phyloP scores from a whole-genome alignment of 768 basidiomycete species.

The Leccinum subgranulosum region DNA sequence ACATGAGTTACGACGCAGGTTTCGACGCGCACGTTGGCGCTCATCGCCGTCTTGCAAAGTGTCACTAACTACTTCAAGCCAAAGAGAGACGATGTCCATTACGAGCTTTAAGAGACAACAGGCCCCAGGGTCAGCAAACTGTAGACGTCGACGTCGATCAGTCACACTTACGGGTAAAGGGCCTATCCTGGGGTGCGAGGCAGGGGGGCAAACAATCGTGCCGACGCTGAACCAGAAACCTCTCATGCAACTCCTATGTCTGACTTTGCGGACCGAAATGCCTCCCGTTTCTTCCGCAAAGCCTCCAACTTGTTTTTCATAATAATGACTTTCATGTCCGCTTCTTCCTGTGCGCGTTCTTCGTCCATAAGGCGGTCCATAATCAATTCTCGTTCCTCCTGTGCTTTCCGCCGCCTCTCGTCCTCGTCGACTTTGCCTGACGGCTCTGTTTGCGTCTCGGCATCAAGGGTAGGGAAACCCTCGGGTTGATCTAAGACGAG shows the following conservation, averaged over 20 bases:
- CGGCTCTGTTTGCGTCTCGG: slow-evolving; percentile 16
- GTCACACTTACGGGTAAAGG: not conserved
- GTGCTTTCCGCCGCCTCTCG: slow-evolving; percentile 49
- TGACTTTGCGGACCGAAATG: not conserved
- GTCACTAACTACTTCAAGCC: not conserved
- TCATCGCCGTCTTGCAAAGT: not conserved
- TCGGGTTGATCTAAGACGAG: slow-evolving; percentile 40
- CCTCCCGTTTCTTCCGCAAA: slow-evolving; percentile 46
- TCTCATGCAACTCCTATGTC: not conserved
- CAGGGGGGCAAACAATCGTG: not conserved
- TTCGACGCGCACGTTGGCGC: not conserved
- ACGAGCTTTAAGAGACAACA: not conserved
- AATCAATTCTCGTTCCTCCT: slow-evolving; percentile 78
- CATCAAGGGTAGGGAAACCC: slow-evolving; percentile 46
- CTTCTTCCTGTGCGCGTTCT: slow-evolving; percentile 61
- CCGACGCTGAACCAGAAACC: not conserved
- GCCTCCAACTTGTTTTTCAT: slow-evolving; percentile 68
- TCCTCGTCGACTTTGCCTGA: slow-evolving; percentile 29
- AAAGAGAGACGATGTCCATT: not conserved
- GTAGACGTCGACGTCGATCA: not conserved
- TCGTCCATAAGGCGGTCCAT: slow-evolving; percentile 85
- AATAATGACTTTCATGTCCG: not conserved
- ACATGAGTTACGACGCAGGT: not conserved
- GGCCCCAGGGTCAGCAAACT: not conserved
- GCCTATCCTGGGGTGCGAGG: not conserved